Evolutionary conservation across 164 flowering plant genomes (phyloP).

Genomic region (Malania oleifera): DNA sequence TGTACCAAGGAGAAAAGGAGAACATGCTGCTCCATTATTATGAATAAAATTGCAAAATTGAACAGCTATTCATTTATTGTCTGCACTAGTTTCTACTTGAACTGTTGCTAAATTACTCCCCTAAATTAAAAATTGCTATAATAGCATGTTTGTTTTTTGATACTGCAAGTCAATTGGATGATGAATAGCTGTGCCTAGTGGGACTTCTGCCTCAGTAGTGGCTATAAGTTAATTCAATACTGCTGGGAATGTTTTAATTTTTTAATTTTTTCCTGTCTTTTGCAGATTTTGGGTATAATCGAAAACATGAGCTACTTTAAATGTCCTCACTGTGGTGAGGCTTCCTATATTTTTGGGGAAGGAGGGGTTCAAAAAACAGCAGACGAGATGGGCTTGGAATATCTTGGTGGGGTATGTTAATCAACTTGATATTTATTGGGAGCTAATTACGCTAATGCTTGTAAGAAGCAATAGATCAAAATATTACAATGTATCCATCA

Average conservation of each 20-base stretch:
- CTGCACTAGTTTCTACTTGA: too few species aligned
- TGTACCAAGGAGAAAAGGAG: too few species aligned
- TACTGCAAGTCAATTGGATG: too few species aligned
- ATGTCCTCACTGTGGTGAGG: slow-evolving; percentile 80
- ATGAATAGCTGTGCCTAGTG: too few species aligned
- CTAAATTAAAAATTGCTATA: too few species aligned
- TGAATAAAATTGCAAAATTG: too few species aligned
- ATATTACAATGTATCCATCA: background rate
- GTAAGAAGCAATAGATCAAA: background rate
- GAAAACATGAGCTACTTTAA: slow-evolving; percentile 97
- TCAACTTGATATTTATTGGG: background rate
- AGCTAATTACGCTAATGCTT: background rate
- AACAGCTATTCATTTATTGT: too few species aligned
- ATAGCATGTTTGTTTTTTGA: too few species aligned
- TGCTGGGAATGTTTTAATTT: background rate
- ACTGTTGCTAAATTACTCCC: too few species aligned
- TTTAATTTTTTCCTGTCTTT: background rate
- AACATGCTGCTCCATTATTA: too few species aligned
- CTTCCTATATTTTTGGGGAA: slow-evolving; percentile 73
- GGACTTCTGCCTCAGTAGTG: too few species aligned
- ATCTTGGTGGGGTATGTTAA: slow-evolving; percentile 72
- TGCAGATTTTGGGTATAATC: slow-evolving; percentile 82
- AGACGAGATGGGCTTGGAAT: slow-evolving; percentile 60
- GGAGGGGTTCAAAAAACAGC: slow-evolving; percentile 80
- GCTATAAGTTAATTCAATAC: too few species aligned